Evolutionary conservation across 495 filamentous ascomycete species (phyloP).

Genomic region (Penicillium waksmanii): DNA sequence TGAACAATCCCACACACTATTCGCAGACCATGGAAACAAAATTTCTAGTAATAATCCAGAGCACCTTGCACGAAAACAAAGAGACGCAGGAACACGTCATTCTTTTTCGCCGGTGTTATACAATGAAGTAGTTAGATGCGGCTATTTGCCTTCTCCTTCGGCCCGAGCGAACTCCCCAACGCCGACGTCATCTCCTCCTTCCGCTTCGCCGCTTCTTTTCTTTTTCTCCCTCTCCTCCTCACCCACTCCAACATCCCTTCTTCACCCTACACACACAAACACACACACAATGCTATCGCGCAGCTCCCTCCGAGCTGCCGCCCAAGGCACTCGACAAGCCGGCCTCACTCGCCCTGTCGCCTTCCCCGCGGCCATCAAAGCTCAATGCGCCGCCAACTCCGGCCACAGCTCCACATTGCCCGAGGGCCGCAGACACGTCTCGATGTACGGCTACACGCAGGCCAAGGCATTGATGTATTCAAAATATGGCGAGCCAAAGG

Average conservation of each 20-base stretch:
- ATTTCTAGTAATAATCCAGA: too few relatives aligned
- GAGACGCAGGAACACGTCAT: too few relatives aligned
- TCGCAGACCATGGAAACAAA: too few relatives aligned
- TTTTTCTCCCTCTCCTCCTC: constrained; percentile 4
- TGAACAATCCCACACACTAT: too few relatives aligned
- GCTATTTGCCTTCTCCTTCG: constrained; percentile 17
- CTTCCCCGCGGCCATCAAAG: constrained; percentile 28
- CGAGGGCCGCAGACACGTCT: constrained; percentile 49
- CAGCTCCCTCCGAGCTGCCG: constrained; percentile 29
- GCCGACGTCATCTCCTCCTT: constrained; percentile 31
- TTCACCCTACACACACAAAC: not conserved
- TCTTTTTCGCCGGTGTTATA: too few relatives aligned
- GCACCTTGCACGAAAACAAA: too few relatives aligned
- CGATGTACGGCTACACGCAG: constrained; percentile 96
- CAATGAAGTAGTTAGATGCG: too few relatives aligned
- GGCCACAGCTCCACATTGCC: not conserved
- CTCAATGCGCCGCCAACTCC: constrained; percentile 18
- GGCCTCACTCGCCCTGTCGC: too few relatives aligned
- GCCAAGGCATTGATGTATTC: constrained; percentile 88
- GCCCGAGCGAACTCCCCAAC: constrained; percentile 30
- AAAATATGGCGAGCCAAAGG: constrained; percentile 80
- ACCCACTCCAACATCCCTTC: not conserved
- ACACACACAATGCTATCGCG: constrained; percentile 39
- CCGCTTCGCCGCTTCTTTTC: constrained; percentile 1
- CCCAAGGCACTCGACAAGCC: constrained; percentile 5